Evolutionary conservation across 2,329 filamentous ascomycete genomes (phyloP).

Genomic region (Tolypocladium capitatum): DNA sequence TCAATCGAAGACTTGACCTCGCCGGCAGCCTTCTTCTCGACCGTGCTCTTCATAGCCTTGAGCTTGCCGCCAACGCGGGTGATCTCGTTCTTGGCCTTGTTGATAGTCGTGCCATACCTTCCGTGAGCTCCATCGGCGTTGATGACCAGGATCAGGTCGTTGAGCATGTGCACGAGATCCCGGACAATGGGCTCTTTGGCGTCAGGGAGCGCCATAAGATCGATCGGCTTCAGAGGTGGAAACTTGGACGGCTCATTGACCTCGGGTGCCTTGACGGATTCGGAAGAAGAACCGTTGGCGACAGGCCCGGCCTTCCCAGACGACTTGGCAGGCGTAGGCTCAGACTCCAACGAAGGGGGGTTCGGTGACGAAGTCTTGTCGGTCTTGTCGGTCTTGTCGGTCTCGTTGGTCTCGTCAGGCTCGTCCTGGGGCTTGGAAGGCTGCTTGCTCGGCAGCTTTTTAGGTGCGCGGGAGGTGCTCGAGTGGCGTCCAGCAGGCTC

Average conservation of each 20-base stretch:
- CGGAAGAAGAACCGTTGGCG: slow-evolving; percentile 13
- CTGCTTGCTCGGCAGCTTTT: slow-evolving; percentile 10
- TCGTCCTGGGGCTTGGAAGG: slow-evolving; percentile 14
- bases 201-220: slow-evolving; percentile 61
- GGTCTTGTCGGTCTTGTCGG: too few species aligned
- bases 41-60: slow-evolving; percentile 53
- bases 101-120: slow-evolving; percentile 66
- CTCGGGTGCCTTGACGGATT: slow-evolving; percentile 41
- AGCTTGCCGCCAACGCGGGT: slow-evolving; percentile 69
- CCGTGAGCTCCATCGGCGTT: slow-evolving; percentile 71
- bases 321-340: slow-evolving; percentile 14
- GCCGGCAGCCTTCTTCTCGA: slow-evolving; percentile 57
- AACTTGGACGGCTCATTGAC: slow-evolving; percentile 53
- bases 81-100: slow-evolving; percentile 76
- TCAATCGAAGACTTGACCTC: slow-evolving; percentile 58
- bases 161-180: slow-evolving; percentile 87
- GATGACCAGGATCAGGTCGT: slow-evolving; percentile 87
- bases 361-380: slow-evolving; percentile 20
- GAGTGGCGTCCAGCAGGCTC: slow-evolving; percentile 46
- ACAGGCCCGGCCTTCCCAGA: slow-evolving; percentile 17
- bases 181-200: slow-evolving; percentile 80
- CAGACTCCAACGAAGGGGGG: slow-evolving; percentile 8
- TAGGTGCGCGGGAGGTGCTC: slow-evolving; percentile 33
- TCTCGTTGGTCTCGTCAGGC: slow-evolving; percentile 16
- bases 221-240: slow-evolving; percentile 56